phyloP scores from a whole-genome alignment of 192 early-diverging fungal species.

The Coemansia sp. region DNA sequence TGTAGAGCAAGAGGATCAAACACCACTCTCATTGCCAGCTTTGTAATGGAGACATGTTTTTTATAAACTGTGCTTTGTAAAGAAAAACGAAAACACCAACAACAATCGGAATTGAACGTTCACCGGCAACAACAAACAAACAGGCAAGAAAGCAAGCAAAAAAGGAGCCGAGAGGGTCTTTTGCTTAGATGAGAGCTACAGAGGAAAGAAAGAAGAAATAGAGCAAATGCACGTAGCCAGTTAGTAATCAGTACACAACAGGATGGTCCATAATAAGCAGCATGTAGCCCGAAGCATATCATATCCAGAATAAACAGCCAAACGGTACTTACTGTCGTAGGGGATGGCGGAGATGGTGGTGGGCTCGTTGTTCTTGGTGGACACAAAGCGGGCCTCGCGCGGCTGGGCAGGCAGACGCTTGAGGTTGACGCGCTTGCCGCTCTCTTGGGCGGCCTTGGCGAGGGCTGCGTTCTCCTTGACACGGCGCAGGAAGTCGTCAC shows the following conservation, averaged over 20 bases:
- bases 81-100: conserved; percentile 4
- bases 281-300: not conserved
- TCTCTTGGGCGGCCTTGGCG: conserved; percentile 80
- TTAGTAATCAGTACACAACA: not conserved
- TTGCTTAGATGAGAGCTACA: conserved; percentile 55
- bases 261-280: not conserved
- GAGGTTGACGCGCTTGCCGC: conserved; percentile 72
- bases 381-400: conserved; percentile 84
- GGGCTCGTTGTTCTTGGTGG: conserved; percentile 84
- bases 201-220: not conserved
- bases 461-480: conserved; percentile 92
- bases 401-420: conserved; percentile 92
- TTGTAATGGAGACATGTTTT: not conserved
- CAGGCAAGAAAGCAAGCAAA: not conserved
- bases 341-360: conserved; percentile 93
- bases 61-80: not conserved
- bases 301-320: not conserved
- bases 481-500: conserved; percentile 94
- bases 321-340: conserved; percentile 86
- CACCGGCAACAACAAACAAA: conserved; percentile 6
- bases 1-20: too few species aligned
- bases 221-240: not conserved
- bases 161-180: conserved; percentile 1
- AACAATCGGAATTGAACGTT: conserved; percentile 7
- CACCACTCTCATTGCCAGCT: too few species aligned